These are phyloP conservation scores for Paracoccidioides lutzii DNA, from an alignment of 2,329 filamentous ascomycete genomes.

Conservation along the genomic window DNA sequence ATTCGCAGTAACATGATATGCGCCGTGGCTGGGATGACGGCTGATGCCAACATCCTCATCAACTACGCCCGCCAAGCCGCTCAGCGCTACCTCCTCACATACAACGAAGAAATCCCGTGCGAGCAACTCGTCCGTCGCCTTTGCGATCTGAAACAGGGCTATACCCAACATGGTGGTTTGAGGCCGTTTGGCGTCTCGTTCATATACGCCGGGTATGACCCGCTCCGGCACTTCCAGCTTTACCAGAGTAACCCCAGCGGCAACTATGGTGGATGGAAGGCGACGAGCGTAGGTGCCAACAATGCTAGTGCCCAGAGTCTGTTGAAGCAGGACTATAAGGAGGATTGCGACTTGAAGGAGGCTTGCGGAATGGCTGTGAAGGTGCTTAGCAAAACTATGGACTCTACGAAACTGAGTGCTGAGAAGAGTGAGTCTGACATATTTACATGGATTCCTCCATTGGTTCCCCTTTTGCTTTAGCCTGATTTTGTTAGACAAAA, in stretches of 20 bases:
- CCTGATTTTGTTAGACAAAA: neutral
- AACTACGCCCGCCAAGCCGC: conserved; percentile 97
- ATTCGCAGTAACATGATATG: conserved; percentile 91
- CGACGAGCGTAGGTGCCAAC: conserved; percentile 93
- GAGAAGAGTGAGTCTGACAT: conserved; percentile 71
- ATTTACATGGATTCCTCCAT: neutral
- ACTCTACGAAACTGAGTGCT: conserved; percentile 94
- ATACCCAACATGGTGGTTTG: conserved; percentile 97
- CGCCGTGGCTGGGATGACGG: conserved; percentile 96
- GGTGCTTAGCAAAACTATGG: conserved; percentile 99
- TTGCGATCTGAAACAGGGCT: conserved; percentile 97
- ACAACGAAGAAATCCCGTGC: conserved; percentile 99
- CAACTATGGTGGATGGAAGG: conserved; percentile 99
- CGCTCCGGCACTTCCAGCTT: conserved; percentile 90
- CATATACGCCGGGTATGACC: conserved; percentile 98
- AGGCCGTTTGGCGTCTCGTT: conserved; percentile 97
- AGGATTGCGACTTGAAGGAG: conserved; percentile 91
- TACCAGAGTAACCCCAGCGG: conserved; percentile 98
- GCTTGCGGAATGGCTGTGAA: conserved; percentile 96
- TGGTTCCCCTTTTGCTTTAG: neutral
- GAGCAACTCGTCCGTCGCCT: conserved; percentile 93
- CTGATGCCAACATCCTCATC: conserved; percentile 99
- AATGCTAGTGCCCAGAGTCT: conserved; percentile 94
- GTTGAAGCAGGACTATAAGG: conserved; percentile 99
- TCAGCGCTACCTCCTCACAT: conserved; percentile 94